Conservation (phyloP, 164 flowering plant species). For the Chimonanthus praecox region DNA sequence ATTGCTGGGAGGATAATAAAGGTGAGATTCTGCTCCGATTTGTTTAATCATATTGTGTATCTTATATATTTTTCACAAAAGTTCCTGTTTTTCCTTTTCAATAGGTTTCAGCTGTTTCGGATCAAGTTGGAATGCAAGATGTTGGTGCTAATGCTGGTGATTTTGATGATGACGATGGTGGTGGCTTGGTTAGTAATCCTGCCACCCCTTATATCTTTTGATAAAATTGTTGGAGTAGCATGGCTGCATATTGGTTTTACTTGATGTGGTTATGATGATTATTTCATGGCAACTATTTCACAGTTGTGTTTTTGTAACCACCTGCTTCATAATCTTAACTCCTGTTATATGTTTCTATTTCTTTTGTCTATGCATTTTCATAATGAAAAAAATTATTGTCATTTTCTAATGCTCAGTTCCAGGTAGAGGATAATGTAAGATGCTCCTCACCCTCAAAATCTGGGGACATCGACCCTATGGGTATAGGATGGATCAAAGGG, state of each 20-base stretch:
- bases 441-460: no score
- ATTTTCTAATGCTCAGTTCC: no score
- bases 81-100: background rate
- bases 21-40: slow-evolving; percentile 32
- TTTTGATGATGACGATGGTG: slow-evolving; percentile 94
- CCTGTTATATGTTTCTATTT: background rate
- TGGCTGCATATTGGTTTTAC: background rate
- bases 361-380: background rate
- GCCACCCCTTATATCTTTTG: background rate
- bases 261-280: background rate
- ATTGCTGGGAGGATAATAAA: slow-evolving; percentile 79
- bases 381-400: no score
- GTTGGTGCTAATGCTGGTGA: slow-evolving; percentile 65
- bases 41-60: background rate
- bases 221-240: background rate
- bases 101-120: slow-evolving; percentile 90
- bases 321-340: background rate
- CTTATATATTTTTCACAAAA: background rate
- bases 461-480: no score
- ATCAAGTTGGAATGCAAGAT: slow-evolving; percentile 76
- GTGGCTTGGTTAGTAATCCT: slow-evolving; percentile 73
- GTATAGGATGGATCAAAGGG: no score
- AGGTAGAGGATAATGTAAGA: no score
- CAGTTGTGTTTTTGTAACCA: background rate
- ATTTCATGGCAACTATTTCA: background rate